Percentiles rank a stretch among this genome's conserved stretches.
These are phyloP conservation scores for Penicillium sp. DNA, from an alignment of 2,329 filamentous ascomycete species.

Conservation along the genomic window DNA sequence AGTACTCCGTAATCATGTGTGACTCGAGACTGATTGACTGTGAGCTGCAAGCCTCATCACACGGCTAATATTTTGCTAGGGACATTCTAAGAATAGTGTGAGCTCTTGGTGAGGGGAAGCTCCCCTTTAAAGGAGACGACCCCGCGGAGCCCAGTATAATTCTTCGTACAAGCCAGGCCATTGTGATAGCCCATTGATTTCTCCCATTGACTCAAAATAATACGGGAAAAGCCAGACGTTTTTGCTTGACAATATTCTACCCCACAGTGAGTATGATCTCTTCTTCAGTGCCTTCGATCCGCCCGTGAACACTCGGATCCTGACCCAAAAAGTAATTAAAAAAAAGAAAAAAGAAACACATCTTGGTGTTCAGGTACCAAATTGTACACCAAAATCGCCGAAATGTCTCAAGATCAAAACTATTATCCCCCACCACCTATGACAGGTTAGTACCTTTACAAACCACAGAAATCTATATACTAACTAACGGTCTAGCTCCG, in stretches of 20 bases:
- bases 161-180: too few relatives aligned
- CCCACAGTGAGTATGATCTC: background rate
- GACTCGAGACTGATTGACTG: background rate
- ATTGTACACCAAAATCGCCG: background rate
- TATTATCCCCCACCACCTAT: background rate
- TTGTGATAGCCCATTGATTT: too few relatives aligned
- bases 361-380: too few relatives aligned
- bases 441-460: background rate
- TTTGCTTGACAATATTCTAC: background rate
- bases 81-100: conserved; percentile 1
- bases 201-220: background rate
- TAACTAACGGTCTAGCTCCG: conserved; percentile 7
- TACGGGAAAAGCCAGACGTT: background rate
- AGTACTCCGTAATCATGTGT: background rate
- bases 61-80: too few relatives aligned
- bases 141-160: too few relatives aligned
- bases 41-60: background rate
- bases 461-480: background rate
- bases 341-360: too few relatives aligned
- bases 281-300: too few relatives aligned
- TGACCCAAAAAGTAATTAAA: too few relatives aligned
- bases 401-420: background rate
- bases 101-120: background rate
- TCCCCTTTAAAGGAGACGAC: background rate
- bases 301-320: background rate